Evolutionary conservation across 1,284 basidiomycete species (phyloP).

Genomic region (Omphalotus olearius): DNA sequence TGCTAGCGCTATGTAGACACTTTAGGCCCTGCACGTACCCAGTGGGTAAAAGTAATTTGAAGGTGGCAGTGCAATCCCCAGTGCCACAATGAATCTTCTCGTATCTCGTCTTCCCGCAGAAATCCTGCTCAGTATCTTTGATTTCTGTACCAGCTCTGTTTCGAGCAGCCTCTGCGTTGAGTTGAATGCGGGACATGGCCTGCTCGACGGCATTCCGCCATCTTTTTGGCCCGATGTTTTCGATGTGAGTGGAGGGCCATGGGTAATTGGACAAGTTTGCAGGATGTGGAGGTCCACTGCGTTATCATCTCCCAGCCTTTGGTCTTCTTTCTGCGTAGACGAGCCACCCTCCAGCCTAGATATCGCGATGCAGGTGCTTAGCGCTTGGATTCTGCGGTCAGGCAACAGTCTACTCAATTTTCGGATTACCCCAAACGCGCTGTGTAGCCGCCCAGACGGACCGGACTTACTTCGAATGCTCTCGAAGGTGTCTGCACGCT

Average conservation of each 20-base stretch:
- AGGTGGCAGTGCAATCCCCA: no score
- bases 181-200: no score
- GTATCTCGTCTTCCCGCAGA: constrained; percentile 1
- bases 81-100: no score
- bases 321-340: background rate
- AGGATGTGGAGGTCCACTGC: background rate
- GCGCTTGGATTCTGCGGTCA: constrained; percentile 2
- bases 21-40: no score
- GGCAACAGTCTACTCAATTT: background rate
- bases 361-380: constrained; percentile 1
- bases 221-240: constrained; percentile 4
- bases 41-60: no score
- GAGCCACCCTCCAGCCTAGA: background rate
- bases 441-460: background rate
- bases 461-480: background rate
- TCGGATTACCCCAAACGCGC: background rate
- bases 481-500: background rate
- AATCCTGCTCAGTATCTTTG: constrained; percentile 1
- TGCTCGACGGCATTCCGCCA: background rate
- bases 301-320: constrained; percentile 1
- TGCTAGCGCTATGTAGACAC: no score
- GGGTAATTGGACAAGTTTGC: constrained; percentile 9
- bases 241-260: constrained; percentile 1
- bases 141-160: background rate
- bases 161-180: no score